Evolutionary conservation across 495 filamentous ascomycete species (phyloP).

Genomic region (Poronia punctata): DNA sequence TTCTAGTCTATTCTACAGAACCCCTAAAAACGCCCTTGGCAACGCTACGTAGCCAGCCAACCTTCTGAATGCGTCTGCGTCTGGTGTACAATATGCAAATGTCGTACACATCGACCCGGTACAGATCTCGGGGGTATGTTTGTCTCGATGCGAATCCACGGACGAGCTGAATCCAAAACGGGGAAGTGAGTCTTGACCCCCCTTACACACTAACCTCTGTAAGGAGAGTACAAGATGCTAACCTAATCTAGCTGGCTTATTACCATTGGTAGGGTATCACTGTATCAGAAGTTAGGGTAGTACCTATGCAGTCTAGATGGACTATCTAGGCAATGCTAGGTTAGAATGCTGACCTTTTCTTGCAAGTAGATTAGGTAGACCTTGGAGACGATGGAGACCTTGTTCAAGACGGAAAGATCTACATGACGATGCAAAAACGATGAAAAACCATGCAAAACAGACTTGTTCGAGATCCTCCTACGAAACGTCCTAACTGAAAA

Average conservation of each 20-base stretch:
- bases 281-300: no score
- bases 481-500: not conserved
- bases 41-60: not conserved
- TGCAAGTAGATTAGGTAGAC: no score
- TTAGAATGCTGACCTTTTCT: no score
- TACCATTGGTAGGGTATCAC: no score
- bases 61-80: conserved; percentile 1
- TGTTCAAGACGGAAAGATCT: no score
- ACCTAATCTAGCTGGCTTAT: no score
- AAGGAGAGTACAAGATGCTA: not conserved
- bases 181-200: conserved; percentile 3
- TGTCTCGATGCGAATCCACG: not conserved
- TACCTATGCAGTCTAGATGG: no score
- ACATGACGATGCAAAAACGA: no score
- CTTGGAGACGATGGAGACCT: no score
- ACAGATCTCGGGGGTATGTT: not conserved
- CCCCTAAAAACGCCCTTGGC: not conserved
- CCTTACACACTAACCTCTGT: not conserved
- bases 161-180: conserved; percentile 2
- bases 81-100: conserved; percentile 8
- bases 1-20: not conserved
- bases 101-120: no score
- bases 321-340: no score
- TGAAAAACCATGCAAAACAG: no score
- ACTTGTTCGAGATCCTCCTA: not conserved